These are phyloP conservation scores for Torrubiella hemipterigena DNA, from an alignment of 2,329 filamentous ascomycete genomes.

Conservation along the genomic window DNA sequence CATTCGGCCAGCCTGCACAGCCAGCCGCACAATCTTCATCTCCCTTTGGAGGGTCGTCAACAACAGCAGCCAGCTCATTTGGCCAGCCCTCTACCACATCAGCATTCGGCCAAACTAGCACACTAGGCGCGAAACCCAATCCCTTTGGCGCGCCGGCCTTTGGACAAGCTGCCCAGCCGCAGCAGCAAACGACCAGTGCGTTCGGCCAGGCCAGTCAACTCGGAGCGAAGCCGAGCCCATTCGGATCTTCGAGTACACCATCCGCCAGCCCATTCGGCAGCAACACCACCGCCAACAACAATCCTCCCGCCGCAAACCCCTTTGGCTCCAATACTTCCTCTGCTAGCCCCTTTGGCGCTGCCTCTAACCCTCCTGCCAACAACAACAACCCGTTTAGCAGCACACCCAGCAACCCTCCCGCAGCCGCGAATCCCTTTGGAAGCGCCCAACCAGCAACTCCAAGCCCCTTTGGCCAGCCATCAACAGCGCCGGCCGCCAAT, in stretches of 20 bases:
- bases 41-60: constrained; percentile 13
- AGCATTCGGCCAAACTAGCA: constrained; percentile 28
- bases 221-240: constrained; percentile 20
- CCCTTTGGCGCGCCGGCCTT: constrained; percentile 23
- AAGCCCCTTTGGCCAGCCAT: constrained; percentile 5
- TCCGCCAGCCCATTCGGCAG: constrained; percentile 7
- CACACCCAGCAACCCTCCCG: constrained; percentile 1
- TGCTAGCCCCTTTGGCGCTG: not conserved
- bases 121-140: constrained; percentile 11
- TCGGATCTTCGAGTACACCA: constrained; percentile 13
- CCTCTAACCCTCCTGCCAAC: too few relatives aligned
- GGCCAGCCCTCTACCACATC: constrained; percentile 18
- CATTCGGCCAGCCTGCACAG: constrained; percentile 25
- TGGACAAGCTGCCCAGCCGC: constrained; percentile 22
- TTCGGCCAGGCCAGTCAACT: constrained; percentile 28
- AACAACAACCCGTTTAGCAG: constrained; percentile 1
- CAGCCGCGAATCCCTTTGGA: constrained; percentile 1
- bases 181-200: constrained; percentile 5
- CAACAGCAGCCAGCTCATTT: constrained; percentile 12
- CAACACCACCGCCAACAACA: constrained; percentile 3
- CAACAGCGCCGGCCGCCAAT: constrained; percentile 1
- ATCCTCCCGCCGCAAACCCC: constrained; percentile 8
- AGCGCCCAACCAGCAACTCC: not conserved
- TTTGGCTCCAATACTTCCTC: constrained; percentile 10
- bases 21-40: constrained; percentile 15